These are phyloP conservation scores for Diaporthe vaccinii DNA, from an alignment of 2,329 filamentous ascomycete genomes.

Conservation along the genomic window DNA sequence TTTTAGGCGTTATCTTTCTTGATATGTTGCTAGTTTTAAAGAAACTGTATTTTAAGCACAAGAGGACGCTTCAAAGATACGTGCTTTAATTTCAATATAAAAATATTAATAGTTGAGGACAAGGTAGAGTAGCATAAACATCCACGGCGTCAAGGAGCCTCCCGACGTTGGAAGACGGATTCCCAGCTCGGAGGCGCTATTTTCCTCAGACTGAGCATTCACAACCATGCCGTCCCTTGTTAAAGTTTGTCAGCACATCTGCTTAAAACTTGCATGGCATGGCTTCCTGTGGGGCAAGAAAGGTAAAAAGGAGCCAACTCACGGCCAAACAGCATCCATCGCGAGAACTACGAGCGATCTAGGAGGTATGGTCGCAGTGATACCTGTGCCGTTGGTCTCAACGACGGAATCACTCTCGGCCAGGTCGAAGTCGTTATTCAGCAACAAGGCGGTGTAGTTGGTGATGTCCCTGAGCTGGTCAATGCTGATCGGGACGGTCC, in stretches of 20 bases:
- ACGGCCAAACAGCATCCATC: slow-evolving; percentile 33
- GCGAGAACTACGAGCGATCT: slow-evolving; percentile 31
- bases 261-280: not conserved
- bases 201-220: slow-evolving; percentile 10
- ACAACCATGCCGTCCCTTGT: slow-evolving; percentile 1
- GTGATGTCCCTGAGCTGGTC: slow-evolving; percentile 1
- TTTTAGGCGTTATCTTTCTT: no score
- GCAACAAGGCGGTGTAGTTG: slow-evolving; percentile 27
- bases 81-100: no score
- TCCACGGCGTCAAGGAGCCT: not conserved
- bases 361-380: slow-evolving; percentile 31
- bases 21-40: no score
- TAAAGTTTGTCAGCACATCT: not conserved
- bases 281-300: not conserved
- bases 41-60: no score
- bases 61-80: no score
- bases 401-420: slow-evolving; percentile 13
- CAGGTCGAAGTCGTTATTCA: slow-evolving; percentile 34
- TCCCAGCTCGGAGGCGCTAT: not conserved
- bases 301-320: not conserved
- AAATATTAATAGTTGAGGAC: no score
- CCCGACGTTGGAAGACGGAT: slow-evolving; percentile 15
- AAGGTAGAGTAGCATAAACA: not conserved
- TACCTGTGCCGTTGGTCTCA: slow-evolving; percentile 14
- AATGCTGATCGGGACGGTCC: slow-evolving; percentile 22